Conservation (phyloP, 768 basidiomycete genomes). For the Auricularia cornea region DNA sequence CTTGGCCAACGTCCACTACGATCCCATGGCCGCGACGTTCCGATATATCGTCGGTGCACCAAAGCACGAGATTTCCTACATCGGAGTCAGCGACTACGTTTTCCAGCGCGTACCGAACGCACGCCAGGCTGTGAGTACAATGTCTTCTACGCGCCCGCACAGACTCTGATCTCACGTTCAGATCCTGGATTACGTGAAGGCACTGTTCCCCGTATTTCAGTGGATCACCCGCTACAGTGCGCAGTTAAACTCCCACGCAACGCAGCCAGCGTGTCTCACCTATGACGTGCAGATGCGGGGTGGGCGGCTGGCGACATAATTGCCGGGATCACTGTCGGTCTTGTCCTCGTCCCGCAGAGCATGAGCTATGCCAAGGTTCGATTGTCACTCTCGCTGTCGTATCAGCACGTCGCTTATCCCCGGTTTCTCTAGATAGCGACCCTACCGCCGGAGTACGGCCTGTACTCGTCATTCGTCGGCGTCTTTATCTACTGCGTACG, state of each 20-base stretch:
- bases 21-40: neutral
- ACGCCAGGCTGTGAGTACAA: slow-evolving; percentile 42
- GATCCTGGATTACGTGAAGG: slow-evolving; percentile 54
- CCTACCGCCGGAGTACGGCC: slow-evolving; percentile 78
- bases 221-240: slow-evolving; percentile 92
- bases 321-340: slow-evolving; percentile 88
- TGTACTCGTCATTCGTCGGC: slow-evolving; percentile 91
- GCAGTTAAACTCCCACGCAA: too few species aligned
- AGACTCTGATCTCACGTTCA: slow-evolving; percentile 26
- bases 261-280: neutral
- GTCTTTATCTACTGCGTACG: slow-evolving; percentile 75
- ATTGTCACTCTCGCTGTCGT: too few species aligned
- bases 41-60: slow-evolving; percentile 56
- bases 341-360: slow-evolving; percentile 90
- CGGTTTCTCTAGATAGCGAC: slow-evolving; percentile 51
- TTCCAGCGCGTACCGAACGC: slow-evolving; percentile 35
- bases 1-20: neutral
- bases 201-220: slow-evolving; percentile 74
- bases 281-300: neutral
- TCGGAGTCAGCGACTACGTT: slow-evolving; percentile 53
- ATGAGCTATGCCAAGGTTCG: slow-evolving; percentile 87
- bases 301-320: slow-evolving; percentile 56
- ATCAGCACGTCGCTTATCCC: slow-evolving; percentile 6
- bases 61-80: slow-evolving; percentile 48
- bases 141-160: slow-evolving; percentile 4